These are phyloP conservation scores for Talaromyces sp. DNA, from an alignment of 2,329 filamentous ascomycete genomes.

Conservation along the genomic window DNA sequence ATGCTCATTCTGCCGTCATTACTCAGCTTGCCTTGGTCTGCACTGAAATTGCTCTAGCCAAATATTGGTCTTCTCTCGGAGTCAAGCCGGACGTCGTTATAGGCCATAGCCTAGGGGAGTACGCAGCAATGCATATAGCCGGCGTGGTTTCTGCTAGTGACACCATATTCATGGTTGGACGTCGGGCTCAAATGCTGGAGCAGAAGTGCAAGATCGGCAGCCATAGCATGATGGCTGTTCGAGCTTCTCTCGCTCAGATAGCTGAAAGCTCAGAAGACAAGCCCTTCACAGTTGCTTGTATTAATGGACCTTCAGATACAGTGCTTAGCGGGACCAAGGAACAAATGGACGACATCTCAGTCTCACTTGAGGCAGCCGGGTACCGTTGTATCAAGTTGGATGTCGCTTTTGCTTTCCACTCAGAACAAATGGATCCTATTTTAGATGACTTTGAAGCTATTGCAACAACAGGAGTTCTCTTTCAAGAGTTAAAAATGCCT, in stretches of 20 bases:
- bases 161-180: constrained; percentile 64
- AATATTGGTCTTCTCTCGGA: constrained; percentile 32
- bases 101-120: constrained; percentile 41
- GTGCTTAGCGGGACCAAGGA: constrained; percentile 63
- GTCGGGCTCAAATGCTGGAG: constrained; percentile 62
- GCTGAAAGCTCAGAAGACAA: constrained; percentile 40
- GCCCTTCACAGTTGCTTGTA: constrained; percentile 61
- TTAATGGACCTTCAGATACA: constrained; percentile 71
- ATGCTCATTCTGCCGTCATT: constrained; percentile 22
- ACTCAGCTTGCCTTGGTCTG: constrained; percentile 41
- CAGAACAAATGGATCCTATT: constrained; percentile 62
- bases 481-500: constrained; percentile 39
- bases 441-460: constrained; percentile 57
- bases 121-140: constrained; percentile 35
- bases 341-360: constrained; percentile 32
- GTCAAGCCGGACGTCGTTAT: constrained; percentile 27
- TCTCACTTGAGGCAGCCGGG: constrained; percentile 57
- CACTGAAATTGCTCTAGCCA: constrained; percentile 42
- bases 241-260: constrained; percentile 40
- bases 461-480: constrained; percentile 42
- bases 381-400: constrained; percentile 62
- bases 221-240: constrained; percentile 63
- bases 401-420: constrained; percentile 65
- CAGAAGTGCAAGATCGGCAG: constrained; percentile 63
- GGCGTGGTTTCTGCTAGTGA: constrained; percentile 37